A percentile compares a stretch with the other conserved stretches of the same genome.
Evolutionary conservation across 73 alveolate species (phyloP).

Genomic region (Blepharisma stoltei): DNA sequence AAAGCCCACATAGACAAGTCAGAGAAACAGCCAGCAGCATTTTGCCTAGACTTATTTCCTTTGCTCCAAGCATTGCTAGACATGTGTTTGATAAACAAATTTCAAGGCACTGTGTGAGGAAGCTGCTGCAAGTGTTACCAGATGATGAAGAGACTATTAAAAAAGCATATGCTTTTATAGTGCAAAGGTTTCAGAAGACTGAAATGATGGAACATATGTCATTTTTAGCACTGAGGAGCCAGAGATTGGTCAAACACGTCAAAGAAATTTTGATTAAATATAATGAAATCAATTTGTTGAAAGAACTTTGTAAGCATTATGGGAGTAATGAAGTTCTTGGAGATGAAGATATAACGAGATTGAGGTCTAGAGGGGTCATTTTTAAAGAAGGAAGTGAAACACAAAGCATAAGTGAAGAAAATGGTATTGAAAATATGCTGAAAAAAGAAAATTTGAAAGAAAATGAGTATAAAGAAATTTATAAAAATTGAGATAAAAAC

Average conservation of each 20-base stretch:
- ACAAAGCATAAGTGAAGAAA: too few species aligned
- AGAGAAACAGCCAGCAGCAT: slow-evolving; percentile 6
- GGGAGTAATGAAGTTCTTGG: not conserved
- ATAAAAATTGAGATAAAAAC: not conserved
- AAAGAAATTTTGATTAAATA: not conserved
- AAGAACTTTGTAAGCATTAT: not conserved
- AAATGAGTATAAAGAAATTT: slow-evolving; percentile 15
- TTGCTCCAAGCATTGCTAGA: not conserved
- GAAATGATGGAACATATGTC: not conserved
- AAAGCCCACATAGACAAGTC: not conserved
- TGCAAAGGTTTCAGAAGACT: not conserved
- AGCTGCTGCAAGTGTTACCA: not conserved
- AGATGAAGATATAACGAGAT: not conserved
- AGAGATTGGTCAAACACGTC: not conserved
- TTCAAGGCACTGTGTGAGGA: not conserved
- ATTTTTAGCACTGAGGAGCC: slow-evolving; percentile 1
- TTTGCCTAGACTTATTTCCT: not conserved
- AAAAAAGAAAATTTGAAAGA: not conserved
- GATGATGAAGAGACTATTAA: not conserved
- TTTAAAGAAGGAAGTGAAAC: too few species aligned
- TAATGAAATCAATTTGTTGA: not conserved
- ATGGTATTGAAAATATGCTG: too few species aligned
- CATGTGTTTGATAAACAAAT: slow-evolving; percentile 22
- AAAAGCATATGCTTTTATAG: slow-evolving; percentile 25
- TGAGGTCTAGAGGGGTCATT: too few species aligned